Evolutionary conservation across 2,329 filamentous ascomycete species (phyloP), one percentile per base, ranked within the genome.

Genomic region (Sclerotinia trifoliorum): DNA sequence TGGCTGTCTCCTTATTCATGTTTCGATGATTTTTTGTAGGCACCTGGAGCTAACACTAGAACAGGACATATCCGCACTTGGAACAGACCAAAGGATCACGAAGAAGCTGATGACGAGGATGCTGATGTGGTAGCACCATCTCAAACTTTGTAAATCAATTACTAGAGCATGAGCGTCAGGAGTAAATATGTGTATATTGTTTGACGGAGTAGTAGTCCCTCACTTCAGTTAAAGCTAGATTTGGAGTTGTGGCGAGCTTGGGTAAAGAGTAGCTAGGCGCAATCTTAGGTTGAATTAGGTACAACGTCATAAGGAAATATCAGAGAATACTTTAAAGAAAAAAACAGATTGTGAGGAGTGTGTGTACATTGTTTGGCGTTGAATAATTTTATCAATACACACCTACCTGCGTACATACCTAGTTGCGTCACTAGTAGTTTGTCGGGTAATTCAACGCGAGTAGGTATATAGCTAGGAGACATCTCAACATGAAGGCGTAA

Each of bases 1-100:
- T 79, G 89, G 83, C 58, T 65, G 4, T 8, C n/a, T 11, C 4
- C 10, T 2, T 4, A 39, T 49, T 49, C 65, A 21, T 51, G 15
- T 39, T 19, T 15, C 13, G 8, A 7, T 10, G n/a, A 51, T 26
- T 13, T 24, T 42, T 58, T 26, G 55, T 24, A 44, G 55, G 10
- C 3, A 39, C n/a, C 1, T 19, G 39, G 29, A 51, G 60, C 60
- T 63, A 63, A 63, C 2, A 21, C 35, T 26, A 17, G 1, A 63
- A 35, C 52, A 72, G 74, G 74, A 32, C 74, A 75, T 63, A 71
- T 75, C 48, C 71, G 73, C 24, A 75, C 73, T 17, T 75, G 74
- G 74, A 67, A 73, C 62, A 68, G 73, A n/a, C 74, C 74, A 15
- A 60, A 48, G 29, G 73, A 75, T 63, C 62, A 54, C 35, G 60